Percentiles rank a stretch among this genome's conserved stretches.
Conservation (phyloP, 192 early-diverging fungal genomes). For the Podila verticillata region DNA sequence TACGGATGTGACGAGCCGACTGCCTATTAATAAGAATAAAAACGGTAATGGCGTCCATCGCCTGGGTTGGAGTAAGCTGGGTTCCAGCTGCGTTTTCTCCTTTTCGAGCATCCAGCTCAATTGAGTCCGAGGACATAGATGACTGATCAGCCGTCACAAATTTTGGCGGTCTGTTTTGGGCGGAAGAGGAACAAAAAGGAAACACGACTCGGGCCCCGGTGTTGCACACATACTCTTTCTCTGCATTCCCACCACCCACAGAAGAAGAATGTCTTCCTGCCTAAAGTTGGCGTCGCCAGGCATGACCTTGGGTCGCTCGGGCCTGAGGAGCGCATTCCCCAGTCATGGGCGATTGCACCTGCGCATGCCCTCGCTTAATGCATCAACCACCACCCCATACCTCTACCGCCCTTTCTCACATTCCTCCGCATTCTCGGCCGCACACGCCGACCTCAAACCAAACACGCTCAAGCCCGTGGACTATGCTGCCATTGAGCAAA, state of each 20-base stretch:
- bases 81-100: no score
- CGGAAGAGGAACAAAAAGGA: background rate
- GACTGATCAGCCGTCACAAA: no score
- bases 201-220: background rate
- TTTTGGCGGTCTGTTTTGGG: no score
- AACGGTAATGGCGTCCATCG: no score
- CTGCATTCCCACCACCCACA: background rate
- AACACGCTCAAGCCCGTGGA: conserved; percentile 45
- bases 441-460: background rate
- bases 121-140: no score
- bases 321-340: background rate
- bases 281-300: background rate
- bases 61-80: no score
- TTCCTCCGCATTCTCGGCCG: conserved; percentile 17
- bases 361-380: background rate
- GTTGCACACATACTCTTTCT: background rate
- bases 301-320: background rate
- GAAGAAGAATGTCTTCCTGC: background rate
- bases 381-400: background rate
- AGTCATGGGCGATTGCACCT: background rate
- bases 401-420: conserved; percentile 5
- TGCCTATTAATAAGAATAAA: no score
- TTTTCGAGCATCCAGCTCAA: no score
- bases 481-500: conserved; percentile 65
- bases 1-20: no score